Evolutionary conservation across 176 grass and related monocot species (phyloP).

Genomic region (Hsuehochloa calcarea): DNA sequence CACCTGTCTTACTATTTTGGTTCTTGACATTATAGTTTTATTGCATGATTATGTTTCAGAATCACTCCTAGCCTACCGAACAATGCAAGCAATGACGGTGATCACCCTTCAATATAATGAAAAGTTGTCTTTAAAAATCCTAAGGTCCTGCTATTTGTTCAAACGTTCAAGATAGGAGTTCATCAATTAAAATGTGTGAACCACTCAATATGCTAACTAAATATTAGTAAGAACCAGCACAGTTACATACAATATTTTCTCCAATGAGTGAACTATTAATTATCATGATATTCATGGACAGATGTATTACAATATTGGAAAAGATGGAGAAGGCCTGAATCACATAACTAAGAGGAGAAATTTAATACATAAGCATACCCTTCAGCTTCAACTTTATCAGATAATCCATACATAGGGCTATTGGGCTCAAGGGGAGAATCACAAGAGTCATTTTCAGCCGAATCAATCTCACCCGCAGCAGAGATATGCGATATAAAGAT

Average conservation of each 20-base stretch:
- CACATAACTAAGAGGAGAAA: slow-evolving; percentile 38
- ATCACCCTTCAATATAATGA: slow-evolving; percentile 10
- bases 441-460: slow-evolving; percentile 97
- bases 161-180: slow-evolving; percentile 13
- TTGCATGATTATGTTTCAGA: not conserved
- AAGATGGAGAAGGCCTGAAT: not conserved
- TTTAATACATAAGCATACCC: slow-evolving; percentile 62
- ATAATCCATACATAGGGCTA: slow-evolving; percentile 79
- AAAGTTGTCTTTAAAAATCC: not conserved
- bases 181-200: slow-evolving; percentile 5
- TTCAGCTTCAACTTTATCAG: slow-evolving; percentile 93
- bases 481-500: slow-evolving; percentile 96
- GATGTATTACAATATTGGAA: slow-evolving; percentile 1
- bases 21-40: not conserved
- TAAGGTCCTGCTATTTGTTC: not conserved
- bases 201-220: slow-evolving; percentile 3
- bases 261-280: not conserved
- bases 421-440: slow-evolving; percentile 99
- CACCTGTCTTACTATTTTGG: not conserved
- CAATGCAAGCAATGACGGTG: not conserved
- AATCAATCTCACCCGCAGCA: slow-evolving; percentile 90
- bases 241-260: not conserved
- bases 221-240: slow-evolving; percentile 4
- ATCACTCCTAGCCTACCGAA: slow-evolving; percentile 5
- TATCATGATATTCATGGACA: not conserved